Conservation (phyloP, 2,329 filamentous ascomycete genomes). For the Phaeosphaeria sp. region DNA sequence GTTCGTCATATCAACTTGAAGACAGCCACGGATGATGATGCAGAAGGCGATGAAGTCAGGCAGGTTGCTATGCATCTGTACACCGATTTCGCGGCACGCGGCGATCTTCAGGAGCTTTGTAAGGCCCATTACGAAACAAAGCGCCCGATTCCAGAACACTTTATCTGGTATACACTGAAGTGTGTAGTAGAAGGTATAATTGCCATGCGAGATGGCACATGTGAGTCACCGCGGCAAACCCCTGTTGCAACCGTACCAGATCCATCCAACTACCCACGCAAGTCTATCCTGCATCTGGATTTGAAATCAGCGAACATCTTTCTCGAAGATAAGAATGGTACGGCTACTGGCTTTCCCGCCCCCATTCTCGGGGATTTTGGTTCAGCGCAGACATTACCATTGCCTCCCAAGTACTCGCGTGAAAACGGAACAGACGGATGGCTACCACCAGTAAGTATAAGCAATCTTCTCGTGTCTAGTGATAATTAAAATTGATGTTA, state of each 20-base stretch:
- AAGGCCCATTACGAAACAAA: not conserved
- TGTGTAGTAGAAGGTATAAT: not conserved
- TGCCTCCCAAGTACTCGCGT: not conserved
- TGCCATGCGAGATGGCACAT: not conserved
- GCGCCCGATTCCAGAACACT: not conserved
- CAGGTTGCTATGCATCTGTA: not conserved
- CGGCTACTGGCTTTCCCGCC: not conserved
- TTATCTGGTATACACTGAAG: not conserved
- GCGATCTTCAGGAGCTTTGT: not conserved
- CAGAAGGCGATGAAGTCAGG: not conserved
- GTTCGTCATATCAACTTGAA: not conserved
- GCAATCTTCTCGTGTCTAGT: not conserved
- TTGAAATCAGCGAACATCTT: not conserved
- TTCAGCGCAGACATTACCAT: not conserved
- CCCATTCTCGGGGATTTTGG: not conserved
- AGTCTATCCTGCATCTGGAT: not conserved
- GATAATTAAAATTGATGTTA: not conserved
- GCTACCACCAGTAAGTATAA: not conserved
- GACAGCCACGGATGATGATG: not conserved
- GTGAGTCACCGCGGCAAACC: not conserved
- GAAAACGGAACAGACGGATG: not conserved
- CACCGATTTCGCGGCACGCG: not conserved
- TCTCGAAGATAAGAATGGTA: not conserved
- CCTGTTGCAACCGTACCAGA: no score
- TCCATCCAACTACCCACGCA: not conserved